These are phyloP conservation scores for Pichia sp. DNA, from an alignment of 1,139 yeast species.

Conservation along the genomic window DNA sequence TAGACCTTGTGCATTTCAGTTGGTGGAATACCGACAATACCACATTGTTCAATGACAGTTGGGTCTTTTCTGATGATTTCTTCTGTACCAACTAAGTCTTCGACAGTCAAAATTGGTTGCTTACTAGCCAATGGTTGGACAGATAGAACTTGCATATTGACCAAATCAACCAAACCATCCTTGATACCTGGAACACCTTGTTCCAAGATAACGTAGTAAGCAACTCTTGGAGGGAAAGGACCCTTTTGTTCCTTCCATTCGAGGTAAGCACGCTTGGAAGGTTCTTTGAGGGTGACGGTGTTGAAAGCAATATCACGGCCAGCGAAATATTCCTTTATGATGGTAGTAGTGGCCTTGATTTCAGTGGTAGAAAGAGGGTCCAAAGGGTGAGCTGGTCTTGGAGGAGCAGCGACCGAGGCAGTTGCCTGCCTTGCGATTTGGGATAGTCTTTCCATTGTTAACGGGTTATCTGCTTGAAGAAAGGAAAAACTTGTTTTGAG, in stretches of 20 bases:
- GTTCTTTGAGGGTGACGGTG: constrained; percentile 68
- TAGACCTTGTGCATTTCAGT: constrained; percentile 65
- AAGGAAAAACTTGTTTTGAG: background rate
- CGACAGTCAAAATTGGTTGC: constrained; percentile 72
- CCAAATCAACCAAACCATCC: constrained; percentile 66
- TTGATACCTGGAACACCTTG: constrained; percentile 56
- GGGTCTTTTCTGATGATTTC: constrained; percentile 64
- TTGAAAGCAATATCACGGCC: constrained; percentile 55
- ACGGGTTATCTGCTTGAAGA: background rate
- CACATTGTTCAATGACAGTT: constrained; percentile 68
- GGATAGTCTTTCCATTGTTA: constrained; percentile 60
- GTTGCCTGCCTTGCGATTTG: constrained; percentile 64
- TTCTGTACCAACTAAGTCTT: constrained; percentile 62
- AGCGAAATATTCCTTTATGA: constrained; percentile 44
- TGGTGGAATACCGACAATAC: constrained; percentile 61
- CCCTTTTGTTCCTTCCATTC: constrained; percentile 63
- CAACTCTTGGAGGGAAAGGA: constrained; percentile 64
- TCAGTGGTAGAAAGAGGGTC: constrained; percentile 67
- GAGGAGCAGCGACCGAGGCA: constrained; percentile 50
- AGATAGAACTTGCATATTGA: constrained; percentile 43
- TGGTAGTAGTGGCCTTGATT: constrained; percentile 41
- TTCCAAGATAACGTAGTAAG: constrained; percentile 62
- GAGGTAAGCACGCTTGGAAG: constrained; percentile 56
- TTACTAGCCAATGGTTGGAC: constrained; percentile 52
- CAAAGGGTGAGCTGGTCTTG: constrained; percentile 60